A percentile compares a stretch with the other conserved stretches of the same genome.
These are phyloP conservation scores for Rheum nobile DNA, from an alignment of 148 eudicot genomes.

Conservation along the genomic window DNA sequence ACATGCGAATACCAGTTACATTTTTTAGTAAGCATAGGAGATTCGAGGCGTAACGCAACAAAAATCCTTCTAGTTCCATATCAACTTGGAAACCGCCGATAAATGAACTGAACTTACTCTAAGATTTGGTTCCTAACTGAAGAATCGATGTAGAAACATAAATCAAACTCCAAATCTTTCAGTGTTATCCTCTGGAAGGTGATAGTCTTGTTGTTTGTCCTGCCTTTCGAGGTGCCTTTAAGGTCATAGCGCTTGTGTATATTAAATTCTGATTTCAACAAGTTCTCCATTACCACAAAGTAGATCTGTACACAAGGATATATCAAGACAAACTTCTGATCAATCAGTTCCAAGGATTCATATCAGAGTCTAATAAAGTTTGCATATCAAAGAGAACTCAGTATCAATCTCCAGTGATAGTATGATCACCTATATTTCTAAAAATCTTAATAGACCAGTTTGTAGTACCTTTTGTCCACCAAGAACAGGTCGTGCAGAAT, in stretches of 20 bases:
- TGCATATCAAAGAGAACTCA: no score
- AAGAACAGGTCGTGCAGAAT: constrained; percentile 24
- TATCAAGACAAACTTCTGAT: not conserved
- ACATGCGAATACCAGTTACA: not conserved
- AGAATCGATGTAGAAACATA: constrained; percentile 25
- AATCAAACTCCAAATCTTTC: constrained; percentile 32
- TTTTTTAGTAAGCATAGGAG: not conserved
- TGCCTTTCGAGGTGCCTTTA: constrained; percentile 37
- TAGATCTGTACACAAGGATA: constrained; percentile 18
- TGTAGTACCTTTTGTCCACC: constrained; percentile 28
- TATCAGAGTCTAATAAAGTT: no score
- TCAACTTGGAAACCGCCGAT: not conserved
- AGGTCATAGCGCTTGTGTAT: constrained; percentile 32
- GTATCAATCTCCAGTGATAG: not conserved
- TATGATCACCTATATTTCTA: not conserved
- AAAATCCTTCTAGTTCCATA: not conserved
- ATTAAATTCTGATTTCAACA: constrained; percentile 21
- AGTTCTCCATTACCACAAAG: constrained; percentile 37
- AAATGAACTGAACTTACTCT: constrained; percentile 19
- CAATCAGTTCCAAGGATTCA: not conserved
- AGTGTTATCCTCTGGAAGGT: constrained; percentile 13
- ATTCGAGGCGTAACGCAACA: not conserved
- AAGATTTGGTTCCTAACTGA: constrained; percentile 16
- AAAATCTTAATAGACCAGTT: not conserved
- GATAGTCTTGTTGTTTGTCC: constrained; percentile 20